Evolutionary conservation across 2,329 filamentous ascomycete species (phyloP), one percentile per base, ranked within the genome.

Genomic region (Clonostachys byssicola): DNA sequence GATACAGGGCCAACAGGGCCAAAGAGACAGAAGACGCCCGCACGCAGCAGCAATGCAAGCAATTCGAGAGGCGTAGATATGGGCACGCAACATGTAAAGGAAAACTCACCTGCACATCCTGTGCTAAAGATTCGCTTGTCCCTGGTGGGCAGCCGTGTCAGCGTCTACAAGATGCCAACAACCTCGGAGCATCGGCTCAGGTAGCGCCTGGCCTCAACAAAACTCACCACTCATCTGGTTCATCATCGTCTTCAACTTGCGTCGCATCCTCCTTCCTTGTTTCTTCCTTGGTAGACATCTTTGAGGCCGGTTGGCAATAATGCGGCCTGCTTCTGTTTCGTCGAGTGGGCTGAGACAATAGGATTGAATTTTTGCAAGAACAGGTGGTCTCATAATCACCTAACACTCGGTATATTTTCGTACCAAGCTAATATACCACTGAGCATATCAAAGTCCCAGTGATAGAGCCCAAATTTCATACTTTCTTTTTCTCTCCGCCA

Each of bases 51-150:
- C 23, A 30, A 4, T 40, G 38, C n/a, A 13, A 18, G 38, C 2
- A n/a, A n/a, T n/a, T 13, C n/a, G 8, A 40, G n/a, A 30, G 8
- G 23, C 23, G 23, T 30, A 30, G 23, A 30, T 30, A 30, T 30
- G 8, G 23, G 23, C 23, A 30, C 23, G 6, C 23, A 30, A 30
- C 10, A 30, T 10, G 23, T 3, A 30, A 20, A 14, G n/a, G 13
- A 3, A 14, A 12, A n/a, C 72, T 62, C 71, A 95, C 92, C 85
- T 68, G 91, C 82, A 62, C 92, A 97, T 49, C 92, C 94, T 4
- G 92, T 97, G 74, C 90, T 96, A 74, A 90, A 95, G 67, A 97
- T 97, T 63, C 94, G 81, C 79, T 96, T 92, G 74, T 97, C 92
- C 92, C 92, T 97, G 63, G 49, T 56, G 4, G 34, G 34, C 38